These are phyloP conservation scores for Voacanga thouarsii DNA, from an alignment of 257 asterid species.

Conservation along the genomic window DNA sequence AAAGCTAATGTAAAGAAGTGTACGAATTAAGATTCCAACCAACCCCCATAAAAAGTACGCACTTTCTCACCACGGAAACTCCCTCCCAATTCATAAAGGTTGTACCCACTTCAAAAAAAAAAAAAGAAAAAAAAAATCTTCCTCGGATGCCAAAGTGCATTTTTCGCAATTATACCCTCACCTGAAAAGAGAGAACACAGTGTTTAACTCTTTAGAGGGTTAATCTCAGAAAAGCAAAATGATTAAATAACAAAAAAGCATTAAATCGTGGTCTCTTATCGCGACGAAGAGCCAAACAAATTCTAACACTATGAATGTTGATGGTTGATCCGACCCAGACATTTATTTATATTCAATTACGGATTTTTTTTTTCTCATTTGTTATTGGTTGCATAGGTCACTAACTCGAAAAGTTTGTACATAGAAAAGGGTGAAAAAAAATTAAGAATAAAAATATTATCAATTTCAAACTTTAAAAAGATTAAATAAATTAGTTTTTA, in stretches of 20 bases:
- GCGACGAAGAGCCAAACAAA: not conserved
- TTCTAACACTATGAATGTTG: not conserved
- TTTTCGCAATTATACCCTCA: not conserved
- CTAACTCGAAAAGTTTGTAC: too few species aligned
- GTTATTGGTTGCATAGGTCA: too few species aligned
- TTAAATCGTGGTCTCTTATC: not conserved
- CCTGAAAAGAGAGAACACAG: not conserved
- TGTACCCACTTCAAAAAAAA: too few species aligned
- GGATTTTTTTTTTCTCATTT: too few species aligned
- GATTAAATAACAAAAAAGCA: not conserved
- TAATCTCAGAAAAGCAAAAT: not conserved
- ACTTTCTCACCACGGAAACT: too few species aligned
- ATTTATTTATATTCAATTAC: not conserved
- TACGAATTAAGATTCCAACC: not conserved
- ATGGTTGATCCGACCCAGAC: not conserved
- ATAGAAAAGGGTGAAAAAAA: too few species aligned
- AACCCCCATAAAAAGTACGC: not conserved
- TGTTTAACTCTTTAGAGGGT: not conserved
- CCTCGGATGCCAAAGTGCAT: conserved; percentile 12
- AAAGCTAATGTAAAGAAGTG: too few species aligned
- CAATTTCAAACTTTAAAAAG: too few species aligned
- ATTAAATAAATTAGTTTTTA: too few species aligned
- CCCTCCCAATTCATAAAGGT: too few species aligned
- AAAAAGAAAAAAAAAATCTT: not conserved
- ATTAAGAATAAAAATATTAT: too few species aligned